phyloP scores from a whole-genome alignment of 768 basidiomycete species.

The Kwoniella europaea region DNA sequence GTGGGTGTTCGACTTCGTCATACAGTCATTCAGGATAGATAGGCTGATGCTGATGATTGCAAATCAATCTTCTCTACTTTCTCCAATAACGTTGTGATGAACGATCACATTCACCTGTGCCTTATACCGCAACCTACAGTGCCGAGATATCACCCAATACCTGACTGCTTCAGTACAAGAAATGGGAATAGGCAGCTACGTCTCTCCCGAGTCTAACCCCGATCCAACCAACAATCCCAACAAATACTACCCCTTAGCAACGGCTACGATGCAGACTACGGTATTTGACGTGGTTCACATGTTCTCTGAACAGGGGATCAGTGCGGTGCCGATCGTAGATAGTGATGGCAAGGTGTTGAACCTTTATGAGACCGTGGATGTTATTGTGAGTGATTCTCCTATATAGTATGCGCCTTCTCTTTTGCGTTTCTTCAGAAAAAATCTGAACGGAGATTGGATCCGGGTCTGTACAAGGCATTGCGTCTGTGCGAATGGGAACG shows the following conservation, averaged over 20 bases:
- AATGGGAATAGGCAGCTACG: slow-evolving; percentile 92
- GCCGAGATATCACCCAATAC: slow-evolving; percentile 66
- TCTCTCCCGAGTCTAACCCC: slow-evolving; percentile 60
- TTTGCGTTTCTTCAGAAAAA: not conserved
- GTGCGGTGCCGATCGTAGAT: slow-evolving; percentile 95
- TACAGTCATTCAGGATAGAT: no score
- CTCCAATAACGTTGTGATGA: no score
- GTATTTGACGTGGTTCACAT: slow-evolving; percentile 99
- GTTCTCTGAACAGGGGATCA: slow-evolving; percentile 94
- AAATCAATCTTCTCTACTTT: not conserved
- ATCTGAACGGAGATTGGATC: no score
- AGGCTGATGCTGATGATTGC: no score
- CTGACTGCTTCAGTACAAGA: slow-evolving; percentile 47
- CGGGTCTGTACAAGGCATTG: no score
- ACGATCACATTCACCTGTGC: no score
- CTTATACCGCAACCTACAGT: slow-evolving; percentile 62
- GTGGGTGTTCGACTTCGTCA: slow-evolving; percentile 61
- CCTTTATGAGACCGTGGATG: slow-evolving; percentile 97
- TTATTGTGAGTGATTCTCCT: slow-evolving; percentile 72
- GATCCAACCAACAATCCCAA: slow-evolving; percentile 56
- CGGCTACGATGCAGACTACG: slow-evolving; percentile 84
- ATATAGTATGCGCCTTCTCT: not conserved
- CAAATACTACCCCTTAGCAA: slow-evolving; percentile 87
- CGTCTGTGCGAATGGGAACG: no score
- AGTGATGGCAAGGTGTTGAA: slow-evolving; percentile 87